A percentile compares a stretch with the other conserved stretches of the same genome.
Evolutionary conservation across 73 alveolate genomes (phyloP).

Genomic region (Tetrahymena thermophila): DNA sequence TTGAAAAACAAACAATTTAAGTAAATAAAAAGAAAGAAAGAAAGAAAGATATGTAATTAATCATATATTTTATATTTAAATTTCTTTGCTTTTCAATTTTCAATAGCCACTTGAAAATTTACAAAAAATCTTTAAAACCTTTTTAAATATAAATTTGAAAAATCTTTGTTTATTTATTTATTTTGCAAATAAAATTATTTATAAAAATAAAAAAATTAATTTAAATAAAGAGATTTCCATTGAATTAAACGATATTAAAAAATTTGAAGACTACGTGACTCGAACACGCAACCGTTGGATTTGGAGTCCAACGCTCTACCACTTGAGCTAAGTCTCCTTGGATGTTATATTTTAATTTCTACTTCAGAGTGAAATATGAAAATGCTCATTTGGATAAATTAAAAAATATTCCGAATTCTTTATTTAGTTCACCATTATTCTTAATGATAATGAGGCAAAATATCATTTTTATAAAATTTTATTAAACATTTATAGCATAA

Average conservation of each 20-base stretch:
- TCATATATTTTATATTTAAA: too few relatives aligned
- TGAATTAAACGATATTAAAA: not conserved
- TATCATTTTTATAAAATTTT: not conserved
- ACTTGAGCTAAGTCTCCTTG: conserved; percentile 47
- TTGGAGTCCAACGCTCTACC: conserved; percentile 55
- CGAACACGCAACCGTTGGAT: conserved; percentile 53
- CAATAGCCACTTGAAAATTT: too few relatives aligned
- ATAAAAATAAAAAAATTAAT: not conserved
- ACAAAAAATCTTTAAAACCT: too few relatives aligned
- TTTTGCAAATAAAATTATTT: not conserved
- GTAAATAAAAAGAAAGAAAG: too few relatives aligned
- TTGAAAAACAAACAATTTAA: too few relatives aligned
- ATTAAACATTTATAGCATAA: too few relatives aligned
- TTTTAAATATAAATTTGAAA: too few relatives aligned
- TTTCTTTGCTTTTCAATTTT: too few relatives aligned
- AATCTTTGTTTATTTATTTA: too few relatives aligned
- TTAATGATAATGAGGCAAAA: too few relatives aligned
- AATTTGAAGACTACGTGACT: conserved; percentile 52
- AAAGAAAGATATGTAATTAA: too few relatives aligned
- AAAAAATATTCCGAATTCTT: too few relatives aligned
- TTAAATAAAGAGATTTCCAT: not conserved
- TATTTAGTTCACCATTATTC: not conserved
- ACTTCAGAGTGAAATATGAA: not conserved
- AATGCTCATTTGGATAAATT: not conserved
- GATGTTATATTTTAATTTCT: not conserved